phyloP scores from a whole-genome alignment of 2,329 filamentous ascomycete species.

The Microthyrium microscopicum region DNA sequence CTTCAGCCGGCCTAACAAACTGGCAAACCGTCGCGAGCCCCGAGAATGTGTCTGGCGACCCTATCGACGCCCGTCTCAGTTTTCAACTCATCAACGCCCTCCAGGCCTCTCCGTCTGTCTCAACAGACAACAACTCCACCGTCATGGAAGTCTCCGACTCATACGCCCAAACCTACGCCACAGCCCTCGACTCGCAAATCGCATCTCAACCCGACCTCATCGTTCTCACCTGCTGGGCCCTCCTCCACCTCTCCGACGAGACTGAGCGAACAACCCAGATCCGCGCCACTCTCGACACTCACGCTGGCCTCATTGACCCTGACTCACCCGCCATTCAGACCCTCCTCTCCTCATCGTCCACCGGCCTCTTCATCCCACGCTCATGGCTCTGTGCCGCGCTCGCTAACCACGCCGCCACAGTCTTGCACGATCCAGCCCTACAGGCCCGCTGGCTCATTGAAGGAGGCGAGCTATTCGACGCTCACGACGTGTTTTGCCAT shows the following conservation, averaged over 20 bases:
- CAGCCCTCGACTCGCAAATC: slow-evolving; percentile 25
- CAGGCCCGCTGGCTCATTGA: slow-evolving; percentile 70
- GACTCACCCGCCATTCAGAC: slow-evolving; percentile 39
- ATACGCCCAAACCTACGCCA: slow-evolving; percentile 39
- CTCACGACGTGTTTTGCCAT: slow-evolving; percentile 66
- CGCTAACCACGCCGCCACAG: slow-evolving; percentile 63
- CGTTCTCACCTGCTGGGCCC: slow-evolving; percentile 48
- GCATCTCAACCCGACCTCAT: not conserved
- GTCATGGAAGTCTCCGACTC: slow-evolving; percentile 36
- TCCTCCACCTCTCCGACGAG: slow-evolving; percentile 54
- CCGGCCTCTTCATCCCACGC: slow-evolving; percentile 52
- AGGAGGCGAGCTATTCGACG: slow-evolving; percentile 60
- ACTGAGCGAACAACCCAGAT: slow-evolving; percentile 54
- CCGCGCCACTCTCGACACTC: slow-evolving; percentile 39
- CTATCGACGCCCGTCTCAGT: slow-evolving; percentile 56
- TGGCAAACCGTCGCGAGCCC: slow-evolving; percentile 42
- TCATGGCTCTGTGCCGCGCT: slow-evolving; percentile 79
- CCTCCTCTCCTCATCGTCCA: slow-evolving; percentile 43
- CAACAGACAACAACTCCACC: slow-evolving; percentile 28
- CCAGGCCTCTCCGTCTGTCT: slow-evolving; percentile 14
- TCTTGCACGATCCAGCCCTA: slow-evolving; percentile 47
- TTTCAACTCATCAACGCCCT: slow-evolving; percentile 65
- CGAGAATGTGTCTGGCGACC: slow-evolving; percentile 58
- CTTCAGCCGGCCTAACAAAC: slow-evolving; percentile 8
- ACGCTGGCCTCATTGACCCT: slow-evolving; percentile 48